phyloP scores from a whole-genome alignment of 2,329 filamentous ascomycete genomes.

The Capronia americana region DNA sequence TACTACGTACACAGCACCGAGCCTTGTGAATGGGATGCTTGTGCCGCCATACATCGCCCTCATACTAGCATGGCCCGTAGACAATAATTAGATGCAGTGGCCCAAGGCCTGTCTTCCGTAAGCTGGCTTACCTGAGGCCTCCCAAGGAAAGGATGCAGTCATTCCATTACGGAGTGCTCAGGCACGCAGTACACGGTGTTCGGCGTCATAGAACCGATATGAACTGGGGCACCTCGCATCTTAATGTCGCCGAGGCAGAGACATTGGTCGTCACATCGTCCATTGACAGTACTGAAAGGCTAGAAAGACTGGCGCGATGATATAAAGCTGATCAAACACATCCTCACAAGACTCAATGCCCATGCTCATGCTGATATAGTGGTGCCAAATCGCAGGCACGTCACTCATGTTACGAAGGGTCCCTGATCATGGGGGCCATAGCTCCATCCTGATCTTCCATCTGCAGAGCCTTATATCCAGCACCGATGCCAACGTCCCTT shows the following conservation, averaged over 20 bases:
- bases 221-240: not conserved
- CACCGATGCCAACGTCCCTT: constrained; percentile 12
- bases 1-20: not conserved
- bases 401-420: constrained; percentile 21
- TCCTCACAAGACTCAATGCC: not conserved
- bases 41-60: too few relatives aligned
- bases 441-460: constrained; percentile 24
- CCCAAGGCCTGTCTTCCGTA: not conserved
- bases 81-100: too few relatives aligned
- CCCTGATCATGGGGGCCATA: constrained; percentile 18
- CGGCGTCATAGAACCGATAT: too few relatives aligned
- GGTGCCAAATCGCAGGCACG: not conserved
- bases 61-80: too few relatives aligned
- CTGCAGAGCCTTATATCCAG: constrained; percentile 26
- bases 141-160: too few relatives aligned
- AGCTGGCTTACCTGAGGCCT: too few relatives aligned
- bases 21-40: not conserved
- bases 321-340: not conserved
- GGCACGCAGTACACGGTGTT: too few relatives aligned
- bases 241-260: not conserved
- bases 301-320: not conserved
- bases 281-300: not conserved
- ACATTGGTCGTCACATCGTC: not conserved
- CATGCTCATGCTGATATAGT: not conserved
- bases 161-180: too few relatives aligned